Evolutionary conservation across 441 rosid genomes (phyloP).

Genomic region (Mallotus repandus): DNA sequence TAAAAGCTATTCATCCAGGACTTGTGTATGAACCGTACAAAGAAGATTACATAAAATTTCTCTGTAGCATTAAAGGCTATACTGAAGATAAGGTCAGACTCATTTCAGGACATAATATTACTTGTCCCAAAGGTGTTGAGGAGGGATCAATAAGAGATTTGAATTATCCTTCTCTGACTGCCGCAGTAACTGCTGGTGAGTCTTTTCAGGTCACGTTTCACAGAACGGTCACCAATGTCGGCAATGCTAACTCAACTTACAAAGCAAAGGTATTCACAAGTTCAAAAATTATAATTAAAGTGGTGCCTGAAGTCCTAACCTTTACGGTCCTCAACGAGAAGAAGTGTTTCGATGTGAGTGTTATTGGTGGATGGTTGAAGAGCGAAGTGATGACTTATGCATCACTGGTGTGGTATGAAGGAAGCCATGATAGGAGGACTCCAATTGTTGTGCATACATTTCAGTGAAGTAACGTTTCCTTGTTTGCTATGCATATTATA

Average conservation of each 20-base stretch:
- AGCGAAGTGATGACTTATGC: slow-evolving; percentile 37
- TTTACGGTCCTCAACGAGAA: slow-evolving; percentile 43
- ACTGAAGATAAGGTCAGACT: neutral
- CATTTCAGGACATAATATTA: slow-evolving; percentile 33
- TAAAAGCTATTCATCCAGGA: slow-evolving; percentile 41
- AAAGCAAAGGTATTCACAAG: slow-evolving; percentile 31
- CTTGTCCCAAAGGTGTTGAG: slow-evolving; percentile 18
- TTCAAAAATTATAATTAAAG: slow-evolving; percentile 38
- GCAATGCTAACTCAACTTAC: slow-evolving; percentile 41
- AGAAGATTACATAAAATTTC: slow-evolving; percentile 37
- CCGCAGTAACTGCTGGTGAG: neutral
- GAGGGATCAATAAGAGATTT: slow-evolving; percentile 30
- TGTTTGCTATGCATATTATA: neutral
- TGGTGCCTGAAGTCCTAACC: slow-evolving; percentile 45
- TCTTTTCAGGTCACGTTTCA: slow-evolving; percentile 27
- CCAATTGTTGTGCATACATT: slow-evolving; percentile 37
- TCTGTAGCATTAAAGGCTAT: slow-evolving; percentile 26
- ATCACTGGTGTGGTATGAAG: slow-evolving; percentile 56
- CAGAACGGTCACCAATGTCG: slow-evolving; percentile 65
- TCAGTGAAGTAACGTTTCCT: no score
- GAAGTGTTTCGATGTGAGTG: slow-evolving; percentile 47
- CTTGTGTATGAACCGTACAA: slow-evolving; percentile 39
- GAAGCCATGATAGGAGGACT: slow-evolving; percentile 50
- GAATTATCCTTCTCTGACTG: slow-evolving; percentile 51
- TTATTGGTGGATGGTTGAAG: slow-evolving; percentile 14